Percentiles rank a stretch among this genome's conserved stretches.
Conservation (phyloP, 495 filamentous ascomycete species). For the Talaromyces borbonicus region DNA sequence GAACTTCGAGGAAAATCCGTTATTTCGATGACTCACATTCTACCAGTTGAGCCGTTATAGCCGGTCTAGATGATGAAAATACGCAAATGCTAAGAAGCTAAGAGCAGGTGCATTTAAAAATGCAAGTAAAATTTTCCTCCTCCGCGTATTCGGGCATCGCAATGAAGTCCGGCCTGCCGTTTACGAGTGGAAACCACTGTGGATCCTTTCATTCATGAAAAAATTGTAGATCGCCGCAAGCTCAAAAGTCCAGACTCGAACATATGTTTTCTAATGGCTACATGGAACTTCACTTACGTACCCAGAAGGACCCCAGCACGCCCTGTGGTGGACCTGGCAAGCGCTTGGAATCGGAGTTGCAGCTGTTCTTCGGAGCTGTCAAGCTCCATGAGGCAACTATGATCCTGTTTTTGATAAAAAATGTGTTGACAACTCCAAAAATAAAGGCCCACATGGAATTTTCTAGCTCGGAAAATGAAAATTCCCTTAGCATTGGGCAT, state of each 20-base stretch:
- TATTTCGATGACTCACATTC: no score
- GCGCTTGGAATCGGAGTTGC: neutral
- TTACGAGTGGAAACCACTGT: neutral
- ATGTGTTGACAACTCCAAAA: neutral
- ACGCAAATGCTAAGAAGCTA: no score
- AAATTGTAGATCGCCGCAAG: neutral
- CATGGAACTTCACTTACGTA: no score
- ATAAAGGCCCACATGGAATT: conserved; percentile 3
- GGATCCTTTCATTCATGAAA: no score
- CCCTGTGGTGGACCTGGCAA: neutral
- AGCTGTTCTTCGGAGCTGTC: neutral
- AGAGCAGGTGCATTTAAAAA: no score
- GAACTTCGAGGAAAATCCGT: no score
- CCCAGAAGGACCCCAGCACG: neutral
- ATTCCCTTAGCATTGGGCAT: neutral
- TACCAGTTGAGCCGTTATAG: no score
- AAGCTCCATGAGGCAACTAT: neutral
- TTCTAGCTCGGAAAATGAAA: conserved; percentile 2
- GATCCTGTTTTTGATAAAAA: neutral
- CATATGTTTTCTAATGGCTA: no score
- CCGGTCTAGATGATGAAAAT: no score
- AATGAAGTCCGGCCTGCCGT: conserved; percentile 1
- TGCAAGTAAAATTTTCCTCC: neutral
- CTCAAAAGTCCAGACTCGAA: neutral
- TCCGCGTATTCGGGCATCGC: neutral